These are phyloP conservation scores for Onygenales sp. DNA, from an alignment of 2,329 filamentous ascomycete genomes.

Conservation along the genomic window DNA sequence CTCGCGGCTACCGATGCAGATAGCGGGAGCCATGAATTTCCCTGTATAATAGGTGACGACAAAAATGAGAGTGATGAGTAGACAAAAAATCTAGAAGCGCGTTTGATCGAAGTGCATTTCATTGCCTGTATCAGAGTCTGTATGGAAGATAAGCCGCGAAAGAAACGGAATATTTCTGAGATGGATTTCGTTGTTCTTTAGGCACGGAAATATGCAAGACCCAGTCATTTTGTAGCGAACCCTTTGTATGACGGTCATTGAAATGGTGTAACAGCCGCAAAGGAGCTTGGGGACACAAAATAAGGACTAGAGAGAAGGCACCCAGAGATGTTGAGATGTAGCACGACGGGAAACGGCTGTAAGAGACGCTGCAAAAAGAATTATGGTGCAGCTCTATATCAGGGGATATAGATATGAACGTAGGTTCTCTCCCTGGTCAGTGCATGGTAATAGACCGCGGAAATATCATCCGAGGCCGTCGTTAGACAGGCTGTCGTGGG, in stretches of 20 bases:
- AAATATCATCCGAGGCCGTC: neutral
- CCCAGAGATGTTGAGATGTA: neutral
- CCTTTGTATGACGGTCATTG: neutral
- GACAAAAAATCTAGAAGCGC: too few relatives aligned
- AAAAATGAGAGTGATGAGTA: too few relatives aligned
- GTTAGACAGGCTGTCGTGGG: neutral
- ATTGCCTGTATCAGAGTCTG: too few relatives aligned
- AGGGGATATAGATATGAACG: neutral
- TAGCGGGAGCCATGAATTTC: neutral
- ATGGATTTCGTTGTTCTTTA: neutral
- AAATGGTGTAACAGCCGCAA: neutral
- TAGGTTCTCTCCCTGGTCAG: neutral
- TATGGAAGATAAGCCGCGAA: too few relatives aligned
- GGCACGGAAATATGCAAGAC: too few relatives aligned
- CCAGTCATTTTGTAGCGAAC: neutral
- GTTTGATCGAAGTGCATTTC: too few relatives aligned
- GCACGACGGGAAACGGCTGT: constrained; percentile 1
- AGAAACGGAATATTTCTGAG: neutral
- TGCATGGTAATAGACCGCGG: neutral
- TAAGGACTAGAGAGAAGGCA: neutral
- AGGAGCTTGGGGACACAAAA: neutral
- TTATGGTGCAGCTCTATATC: neutral
- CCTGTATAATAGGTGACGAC: too few relatives aligned
- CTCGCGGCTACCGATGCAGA: neutral
- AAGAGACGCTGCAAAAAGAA: neutral